phyloP scores from a whole-genome alignment of 805 yeast species.

The Metschnikowia proteae region DNA sequence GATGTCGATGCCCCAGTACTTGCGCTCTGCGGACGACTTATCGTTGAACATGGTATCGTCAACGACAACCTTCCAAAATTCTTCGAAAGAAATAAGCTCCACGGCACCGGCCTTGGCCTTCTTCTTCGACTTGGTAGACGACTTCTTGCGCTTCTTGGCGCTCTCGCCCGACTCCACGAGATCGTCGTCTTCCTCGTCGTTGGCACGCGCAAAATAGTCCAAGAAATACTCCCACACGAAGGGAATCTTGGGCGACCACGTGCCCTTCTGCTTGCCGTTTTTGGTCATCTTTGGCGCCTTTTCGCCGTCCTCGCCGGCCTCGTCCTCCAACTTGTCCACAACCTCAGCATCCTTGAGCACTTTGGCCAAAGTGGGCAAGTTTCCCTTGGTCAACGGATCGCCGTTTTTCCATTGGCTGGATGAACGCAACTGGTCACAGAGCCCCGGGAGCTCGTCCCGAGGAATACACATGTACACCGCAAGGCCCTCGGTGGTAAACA shows the following conservation, averaged over 20 bases:
- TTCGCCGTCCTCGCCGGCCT: conserved; percentile 23
- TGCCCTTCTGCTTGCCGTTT: conserved; percentile 51
- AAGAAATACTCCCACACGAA: conserved; percentile 70
- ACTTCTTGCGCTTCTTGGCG: conserved; percentile 18
- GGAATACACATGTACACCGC: conserved; percentile 63
- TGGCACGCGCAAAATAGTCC: conserved; percentile 31
- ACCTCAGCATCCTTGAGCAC: conserved; percentile 58
- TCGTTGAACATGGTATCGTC: conserved; percentile 79
- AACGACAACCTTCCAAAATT: conserved; percentile 75
- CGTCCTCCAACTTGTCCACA: conserved; percentile 34
- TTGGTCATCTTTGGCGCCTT: conserved; percentile 14
- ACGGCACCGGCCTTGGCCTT: conserved; percentile 23
- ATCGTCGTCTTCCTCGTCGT: conserved; percentile 13
- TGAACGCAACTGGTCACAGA: conserved; percentile 9
- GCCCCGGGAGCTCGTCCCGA: conserved; percentile 19
- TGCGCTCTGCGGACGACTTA: conserved; percentile 79
- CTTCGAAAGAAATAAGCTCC: conserved; percentile 35
- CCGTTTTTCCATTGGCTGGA: conserved; percentile 57
- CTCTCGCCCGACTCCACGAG: conserved; percentile 18
- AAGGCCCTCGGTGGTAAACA: conserved; percentile 74
- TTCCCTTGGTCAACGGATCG: conserved; percentile 72
- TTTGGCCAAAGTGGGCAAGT: conserved; percentile 55
- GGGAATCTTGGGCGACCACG: conserved; percentile 73
- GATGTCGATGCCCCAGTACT: conserved; percentile 80
- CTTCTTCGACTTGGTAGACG: conserved; percentile 20